Conservation (phyloP, 192 early-diverging fungal species). For the Backusella luteola region DNA sequence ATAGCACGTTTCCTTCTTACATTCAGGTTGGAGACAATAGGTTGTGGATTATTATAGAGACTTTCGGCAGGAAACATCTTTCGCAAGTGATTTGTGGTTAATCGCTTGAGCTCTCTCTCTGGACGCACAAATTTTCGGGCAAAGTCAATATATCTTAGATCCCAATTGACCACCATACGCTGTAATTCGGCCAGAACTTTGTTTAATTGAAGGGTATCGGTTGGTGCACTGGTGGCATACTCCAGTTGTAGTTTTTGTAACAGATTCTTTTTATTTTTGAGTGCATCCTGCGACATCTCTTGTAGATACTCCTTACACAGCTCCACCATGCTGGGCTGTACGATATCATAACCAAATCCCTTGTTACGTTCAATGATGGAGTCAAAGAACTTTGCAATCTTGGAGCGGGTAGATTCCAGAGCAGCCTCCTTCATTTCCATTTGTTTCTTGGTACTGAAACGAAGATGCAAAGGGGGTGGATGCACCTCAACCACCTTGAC, state of each 20-base stretch:
- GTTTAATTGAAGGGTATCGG: conserved; percentile 81
- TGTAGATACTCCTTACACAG: conserved; percentile 67
- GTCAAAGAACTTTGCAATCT: conserved; percentile 81
- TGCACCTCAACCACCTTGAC: conserved; percentile 72
- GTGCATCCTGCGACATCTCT: conserved; percentile 69
- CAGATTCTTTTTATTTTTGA: conserved; percentile 77
- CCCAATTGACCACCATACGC: conserved; percentile 80
- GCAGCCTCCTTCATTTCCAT: conserved; percentile 71
- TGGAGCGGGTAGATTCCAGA: conserved; percentile 60
- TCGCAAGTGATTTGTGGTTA: conserved; percentile 59
- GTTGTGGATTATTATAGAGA: conserved; percentile 7
- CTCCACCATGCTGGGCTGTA: conserved; percentile 67
- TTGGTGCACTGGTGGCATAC: conserved; percentile 70
- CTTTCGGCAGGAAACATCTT: conserved; percentile 53
- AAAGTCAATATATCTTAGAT: conserved; percentile 78
- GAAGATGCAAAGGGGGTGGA: conserved; percentile 67
- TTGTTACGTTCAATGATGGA: conserved; percentile 83
- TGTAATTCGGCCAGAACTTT: conserved; percentile 71
- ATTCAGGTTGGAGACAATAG: conserved; percentile 19
- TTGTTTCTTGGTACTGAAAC: conserved; percentile 56
- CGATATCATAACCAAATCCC: conserved; percentile 72
- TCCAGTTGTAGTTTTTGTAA: conserved; percentile 84
- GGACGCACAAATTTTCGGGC: conserved; percentile 77
- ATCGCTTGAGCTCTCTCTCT: conserved; percentile 70
- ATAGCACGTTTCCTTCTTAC: conserved; percentile 43